Conservation (phyloP, 1,139 yeast genomes). For the Maudiozyma humilis region DNA sequence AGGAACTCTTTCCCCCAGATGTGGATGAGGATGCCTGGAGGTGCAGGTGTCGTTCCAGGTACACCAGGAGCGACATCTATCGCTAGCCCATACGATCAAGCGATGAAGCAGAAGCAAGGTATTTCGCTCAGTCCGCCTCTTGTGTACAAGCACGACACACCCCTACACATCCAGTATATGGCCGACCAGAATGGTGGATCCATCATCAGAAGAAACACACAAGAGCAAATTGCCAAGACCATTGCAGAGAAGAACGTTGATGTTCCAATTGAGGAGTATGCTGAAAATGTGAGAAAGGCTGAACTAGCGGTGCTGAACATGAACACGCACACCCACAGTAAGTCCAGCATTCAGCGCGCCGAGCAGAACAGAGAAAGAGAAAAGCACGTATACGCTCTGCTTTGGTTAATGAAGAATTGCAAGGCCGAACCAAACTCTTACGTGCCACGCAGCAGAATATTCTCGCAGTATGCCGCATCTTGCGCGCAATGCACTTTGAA, state of each 20-base stretch:
- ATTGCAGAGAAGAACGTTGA: slow-evolving; percentile 22
- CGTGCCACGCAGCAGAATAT: slow-evolving; percentile 73
- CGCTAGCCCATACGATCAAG: neutral
- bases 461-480: slow-evolving; percentile 64
- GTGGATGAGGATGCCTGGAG: slow-evolving; percentile 1
- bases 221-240: slow-evolving; percentile 22
- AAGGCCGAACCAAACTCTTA: slow-evolving; percentile 57
- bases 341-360: slow-evolving; percentile 24
- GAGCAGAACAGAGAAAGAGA: slow-evolving; percentile 46
- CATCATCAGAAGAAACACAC: slow-evolving; percentile 14
- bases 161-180: neutral
- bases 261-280: slow-evolving; percentile 23
- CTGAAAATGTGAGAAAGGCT: slow-evolving; percentile 23
- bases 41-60: too few species aligned
- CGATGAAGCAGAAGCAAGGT: neutral
- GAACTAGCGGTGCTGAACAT: slow-evolving; percentile 26
- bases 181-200: slow-evolving; percentile 1
- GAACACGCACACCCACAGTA: slow-evolving; percentile 21
- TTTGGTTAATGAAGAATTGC: slow-evolving; percentile 67
- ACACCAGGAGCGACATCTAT: neutral
- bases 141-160: neutral
- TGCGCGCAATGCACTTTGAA: slow-evolving; percentile 60
- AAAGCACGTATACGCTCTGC: slow-evolving; percentile 71
- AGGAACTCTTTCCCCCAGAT: slow-evolving; percentile 2
- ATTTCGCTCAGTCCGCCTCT: neutral